Base-by-base conservation (phyloP, 169 alveolate species). In the Blepharisma undulans region DNA sequence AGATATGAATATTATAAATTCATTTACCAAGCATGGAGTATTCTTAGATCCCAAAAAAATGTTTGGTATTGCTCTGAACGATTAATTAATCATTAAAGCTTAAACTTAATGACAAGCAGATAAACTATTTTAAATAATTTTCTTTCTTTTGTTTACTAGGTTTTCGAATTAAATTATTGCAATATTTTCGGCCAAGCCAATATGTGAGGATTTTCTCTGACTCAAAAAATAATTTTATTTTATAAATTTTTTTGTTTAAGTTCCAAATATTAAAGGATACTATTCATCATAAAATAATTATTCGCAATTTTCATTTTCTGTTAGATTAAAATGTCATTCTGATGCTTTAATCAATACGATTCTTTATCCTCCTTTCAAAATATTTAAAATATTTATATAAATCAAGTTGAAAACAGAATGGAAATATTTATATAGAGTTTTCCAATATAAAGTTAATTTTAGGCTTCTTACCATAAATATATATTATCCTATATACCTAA, bases 1-100 rank as follows among this genome's bases (percentile, higher is more conserved):
- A 30, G 97, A 95, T 48, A 80, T 92, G 72, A 91, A 88, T 30
- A 81, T 61, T 84, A 76, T 89, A n/a, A 84, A 89, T 16, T 22
- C 61, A 19, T 61, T 86, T 18, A n/a, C 25, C 14, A 22, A 66
- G 59, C 76, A 72, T 32, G 89, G 89, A 36, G 77, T 34, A 22
- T 82, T 82, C n/a, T 22, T 33, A 60, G 34, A 82, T 30, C 33
- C 77, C 6, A 3, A 30, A 7, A 48, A 48, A 21, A 33, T 82
- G 76, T 59, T 82, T 59, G 89, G 89, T 14, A 22, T 82, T 82
- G 29, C 25, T 0, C 29, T 82, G 29, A 34, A 78, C 8, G 29
- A 78, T 27, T 78, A 72, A 72, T 18, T 48, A 48, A 48, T 48
- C 66, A 48, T 48, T 10, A 48, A 48, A n/a, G n/a, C n/a, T n/a